Evolutionary conservation across 441 rosid species (phyloP).

Genomic region (Gossypium gossypioides): DNA sequence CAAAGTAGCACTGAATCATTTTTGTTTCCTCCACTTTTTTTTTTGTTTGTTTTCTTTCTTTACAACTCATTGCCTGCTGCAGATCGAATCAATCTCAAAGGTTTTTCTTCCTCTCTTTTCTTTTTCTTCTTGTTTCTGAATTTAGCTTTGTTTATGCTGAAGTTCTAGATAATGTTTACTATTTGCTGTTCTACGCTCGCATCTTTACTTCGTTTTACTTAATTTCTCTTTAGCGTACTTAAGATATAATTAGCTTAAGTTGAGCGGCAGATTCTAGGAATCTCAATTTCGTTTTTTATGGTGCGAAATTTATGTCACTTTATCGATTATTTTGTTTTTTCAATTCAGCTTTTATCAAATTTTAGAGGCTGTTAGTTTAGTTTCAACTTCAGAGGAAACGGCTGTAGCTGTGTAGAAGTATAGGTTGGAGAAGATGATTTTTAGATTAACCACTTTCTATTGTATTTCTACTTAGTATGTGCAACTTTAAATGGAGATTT

Average conservation of each 20-base stretch:
- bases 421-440: neutral
- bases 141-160: neutral
- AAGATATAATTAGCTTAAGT: neutral
- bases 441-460: neutral
- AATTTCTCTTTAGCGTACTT: neutral
- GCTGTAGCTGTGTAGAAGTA: neutral
- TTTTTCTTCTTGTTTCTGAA: neutral
- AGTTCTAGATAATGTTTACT: neutral
- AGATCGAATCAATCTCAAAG: conserved; percentile 26
- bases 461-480: neutral
- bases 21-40: neutral
- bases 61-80: conserved; percentile 26
- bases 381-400: neutral
- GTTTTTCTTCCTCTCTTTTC: conserved; percentile 11
- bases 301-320: neutral
- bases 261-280: neutral
- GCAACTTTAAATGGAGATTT: neutral
- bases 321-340: neutral
- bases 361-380: neutral
- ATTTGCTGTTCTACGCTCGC: neutral
- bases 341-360: neutral
- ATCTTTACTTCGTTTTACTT: neutral
- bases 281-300: neutral
- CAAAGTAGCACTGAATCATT: neutral
- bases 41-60: conserved; percentile 6